Evolutionary conservation across 805 yeast genomes (phyloP).

Genomic region (Scheffersomyces coipomensis): DNA sequence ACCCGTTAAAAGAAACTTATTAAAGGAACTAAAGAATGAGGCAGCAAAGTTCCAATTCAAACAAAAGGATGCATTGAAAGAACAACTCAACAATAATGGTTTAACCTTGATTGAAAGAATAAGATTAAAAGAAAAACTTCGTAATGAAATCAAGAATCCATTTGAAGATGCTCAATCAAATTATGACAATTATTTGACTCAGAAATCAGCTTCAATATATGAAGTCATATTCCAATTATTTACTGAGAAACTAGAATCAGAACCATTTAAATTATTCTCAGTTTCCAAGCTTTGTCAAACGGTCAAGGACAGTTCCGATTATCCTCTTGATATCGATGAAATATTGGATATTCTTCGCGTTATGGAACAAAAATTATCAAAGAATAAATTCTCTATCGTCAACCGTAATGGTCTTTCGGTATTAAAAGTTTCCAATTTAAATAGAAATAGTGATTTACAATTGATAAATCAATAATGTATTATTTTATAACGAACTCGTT

Average conservation of each 20-base stretch:
- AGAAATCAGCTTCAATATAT: slow-evolving; percentile 30
- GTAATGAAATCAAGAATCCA: slow-evolving; percentile 9
- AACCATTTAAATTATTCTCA: slow-evolving; percentile 15
- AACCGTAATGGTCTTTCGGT: slow-evolving; percentile 22
- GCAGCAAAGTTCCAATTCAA: slow-evolving; percentile 35
- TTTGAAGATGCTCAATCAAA: slow-evolving; percentile 18
- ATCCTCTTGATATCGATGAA: slow-evolving; percentile 30
- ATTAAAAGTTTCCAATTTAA: slow-evolving; percentile 21
- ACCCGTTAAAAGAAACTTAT: slow-evolving; percentile 11
- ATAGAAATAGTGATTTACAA: slow-evolving; percentile 26
- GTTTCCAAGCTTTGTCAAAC: slow-evolving; percentile 23
- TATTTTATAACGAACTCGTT: too few species aligned
- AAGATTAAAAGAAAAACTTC: slow-evolving; percentile 30
- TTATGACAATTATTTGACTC: slow-evolving; percentile 19
- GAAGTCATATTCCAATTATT: slow-evolving; percentile 32
- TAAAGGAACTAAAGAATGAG: slow-evolving; percentile 27
- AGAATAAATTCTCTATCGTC: slow-evolving; percentile 14
- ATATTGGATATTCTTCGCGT: slow-evolving; percentile 23
- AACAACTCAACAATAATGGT: slow-evolving; percentile 20
- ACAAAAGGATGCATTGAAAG: slow-evolving; percentile 17
- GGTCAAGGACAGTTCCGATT: slow-evolving; percentile 29
- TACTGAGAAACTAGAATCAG: slow-evolving; percentile 1
- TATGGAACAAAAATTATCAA: slow-evolving; percentile 16
- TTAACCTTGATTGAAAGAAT: slow-evolving; percentile 37
- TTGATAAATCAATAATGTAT: slow-evolving; percentile 8